These are phyloP conservation scores for Pichia gijzeniarum DNA, from an alignment of 805 yeast species.

Conservation along the genomic window DNA sequence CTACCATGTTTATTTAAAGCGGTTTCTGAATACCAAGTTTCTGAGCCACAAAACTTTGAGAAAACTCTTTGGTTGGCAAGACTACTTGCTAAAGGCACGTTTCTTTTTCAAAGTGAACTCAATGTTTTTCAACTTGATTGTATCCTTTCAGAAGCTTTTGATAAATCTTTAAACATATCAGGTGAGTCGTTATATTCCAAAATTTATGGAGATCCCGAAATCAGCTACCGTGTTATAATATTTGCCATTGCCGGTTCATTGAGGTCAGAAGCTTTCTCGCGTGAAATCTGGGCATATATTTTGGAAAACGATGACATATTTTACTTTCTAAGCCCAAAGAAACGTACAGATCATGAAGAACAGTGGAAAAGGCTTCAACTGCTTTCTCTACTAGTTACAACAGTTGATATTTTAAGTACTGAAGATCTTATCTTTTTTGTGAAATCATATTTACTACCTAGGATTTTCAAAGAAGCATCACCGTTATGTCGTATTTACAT, in stretches of 20 bases:
- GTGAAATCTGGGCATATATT: slow-evolving; percentile 31
- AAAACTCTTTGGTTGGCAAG: slow-evolving; percentile 44
- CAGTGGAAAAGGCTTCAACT: slow-evolving; percentile 57
- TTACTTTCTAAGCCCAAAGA: slow-evolving; percentile 43
- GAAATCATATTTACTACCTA: slow-evolving; percentile 23
- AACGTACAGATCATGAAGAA: slow-evolving; percentile 61
- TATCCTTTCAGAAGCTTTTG: slow-evolving; percentile 48
- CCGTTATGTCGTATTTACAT: slow-evolving; percentile 69
- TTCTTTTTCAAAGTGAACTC: slow-evolving; percentile 46
- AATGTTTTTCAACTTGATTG: slow-evolving; percentile 56
- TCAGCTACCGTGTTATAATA: slow-evolving; percentile 44
- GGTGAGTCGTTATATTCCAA: slow-evolving; percentile 37
- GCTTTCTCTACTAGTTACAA: slow-evolving; percentile 45
- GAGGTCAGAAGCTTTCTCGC: slow-evolving; percentile 27
- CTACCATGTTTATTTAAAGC: slow-evolving; percentile 51
- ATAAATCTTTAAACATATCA: slow-evolving; percentile 32
- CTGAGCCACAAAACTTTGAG: slow-evolving; percentile 32
- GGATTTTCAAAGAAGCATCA: slow-evolving; percentile 59
- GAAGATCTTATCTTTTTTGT: slow-evolving; percentile 24
- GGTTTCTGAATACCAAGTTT: slow-evolving; percentile 39
- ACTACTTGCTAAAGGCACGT: slow-evolving; percentile 40
- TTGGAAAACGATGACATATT: slow-evolving; percentile 33
- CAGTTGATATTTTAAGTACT: slow-evolving; percentile 32
- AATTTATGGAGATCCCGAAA: slow-evolving; percentile 54
- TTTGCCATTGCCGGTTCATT: slow-evolving; percentile 39